These are phyloP conservation scores for Populus euphratica DNA, from an alignment of 345 rosid species.

Conservation along the genomic window DNA sequence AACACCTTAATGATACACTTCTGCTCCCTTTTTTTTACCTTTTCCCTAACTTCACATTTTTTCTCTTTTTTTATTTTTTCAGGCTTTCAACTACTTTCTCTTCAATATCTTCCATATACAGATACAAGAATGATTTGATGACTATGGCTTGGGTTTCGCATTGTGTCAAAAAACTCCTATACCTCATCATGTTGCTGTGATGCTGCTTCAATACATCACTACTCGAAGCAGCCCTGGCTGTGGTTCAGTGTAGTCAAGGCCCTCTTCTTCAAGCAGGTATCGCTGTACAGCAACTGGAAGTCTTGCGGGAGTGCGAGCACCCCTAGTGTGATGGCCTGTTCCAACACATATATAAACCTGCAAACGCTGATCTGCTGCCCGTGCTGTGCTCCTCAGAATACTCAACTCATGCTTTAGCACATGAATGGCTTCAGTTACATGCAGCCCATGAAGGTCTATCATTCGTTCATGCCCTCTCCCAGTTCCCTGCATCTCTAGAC, in stretches of 20 bases:
- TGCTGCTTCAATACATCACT: slow-evolving; percentile 54
- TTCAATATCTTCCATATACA: slow-evolving; percentile 54
- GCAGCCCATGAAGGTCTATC: slow-evolving; percentile 97
- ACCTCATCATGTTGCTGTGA: slow-evolving; percentile 21
- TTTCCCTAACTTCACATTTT: slow-evolving; percentile 5
- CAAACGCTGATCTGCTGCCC: slow-evolving; percentile 74
- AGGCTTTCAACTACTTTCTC: slow-evolving; percentile 35
- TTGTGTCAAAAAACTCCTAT: slow-evolving; percentile 43
- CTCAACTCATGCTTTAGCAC: slow-evolving; percentile 79
- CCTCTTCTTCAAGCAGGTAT: slow-evolving; percentile 87
- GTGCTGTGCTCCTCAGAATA: slow-evolving; percentile 62
- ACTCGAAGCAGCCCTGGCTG: slow-evolving; percentile 95
- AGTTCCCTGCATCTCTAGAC: slow-evolving; percentile 49
- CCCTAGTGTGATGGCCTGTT: slow-evolving; percentile 93
- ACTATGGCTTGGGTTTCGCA: slow-evolving; percentile 21
- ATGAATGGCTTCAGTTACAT: slow-evolving; percentile 82
- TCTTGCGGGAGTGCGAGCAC: slow-evolving; percentile 83
- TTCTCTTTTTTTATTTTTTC: slow-evolving; percentile 9
- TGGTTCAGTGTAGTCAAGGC: slow-evolving; percentile 80
- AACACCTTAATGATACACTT: slow-evolving; percentile 41
- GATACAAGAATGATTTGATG: slow-evolving; percentile 49
- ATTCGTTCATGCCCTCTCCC: slow-evolving; percentile 79
- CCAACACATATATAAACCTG: slow-evolving; percentile 92
- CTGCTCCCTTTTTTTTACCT: slow-evolving; percentile 21
- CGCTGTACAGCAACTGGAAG: slow-evolving; percentile 91